Evolutionary conservation across 176 grass and related monocot genomes (phyloP), one percentile per base, ranked within the genome.

Genomic region (Bolboschoenus planiculmis): DNA sequence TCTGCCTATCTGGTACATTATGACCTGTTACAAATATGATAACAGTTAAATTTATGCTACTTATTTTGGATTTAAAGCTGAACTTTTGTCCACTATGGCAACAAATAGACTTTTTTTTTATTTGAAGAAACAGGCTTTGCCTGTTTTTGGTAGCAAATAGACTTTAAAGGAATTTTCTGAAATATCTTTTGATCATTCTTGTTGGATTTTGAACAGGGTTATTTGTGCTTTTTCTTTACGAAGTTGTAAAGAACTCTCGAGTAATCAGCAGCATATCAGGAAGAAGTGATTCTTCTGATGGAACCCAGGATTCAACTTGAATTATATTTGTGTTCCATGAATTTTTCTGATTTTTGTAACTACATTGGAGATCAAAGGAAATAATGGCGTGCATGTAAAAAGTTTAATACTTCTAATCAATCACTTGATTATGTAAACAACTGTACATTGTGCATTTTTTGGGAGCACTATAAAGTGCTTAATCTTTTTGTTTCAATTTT

Each of bases 201-300:
- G 4, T 50, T 36, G 81, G 11, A 31, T 46, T 24, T 51, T 87
- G 26, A 1, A 46, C 84, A 99, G 96, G 87, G 13, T 72, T 99
- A 1, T 95, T 90, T 79, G 66, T 89, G 71, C 90, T 95, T 87
- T 99, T 83, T 84, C 86, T 98, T 71, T 95, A 93, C 75, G 85
- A 86, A 85, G 85, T 98, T 86, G 92, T 79, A 4, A 90, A 91
- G 68, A 91, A 89, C 78, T 90, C 89, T 21, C 83, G 85, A 48
- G 85, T 89, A 31, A 85, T 97, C 37, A 85, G 87, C 43, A 88
- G 78, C 82, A 29, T 90, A 40, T 67, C 81, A 21, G 48, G 84
- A n/a, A 85, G 87, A 86, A 97, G 77, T 79, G 94, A 94, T 59
- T 83, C 83, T 48, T 78, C 87, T 11, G 83, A 58, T 7, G 63